Evolutionary conservation across 2,329 filamentous ascomycete genomes (phyloP).

Genomic region (Sordariomycetes sp.): DNA sequence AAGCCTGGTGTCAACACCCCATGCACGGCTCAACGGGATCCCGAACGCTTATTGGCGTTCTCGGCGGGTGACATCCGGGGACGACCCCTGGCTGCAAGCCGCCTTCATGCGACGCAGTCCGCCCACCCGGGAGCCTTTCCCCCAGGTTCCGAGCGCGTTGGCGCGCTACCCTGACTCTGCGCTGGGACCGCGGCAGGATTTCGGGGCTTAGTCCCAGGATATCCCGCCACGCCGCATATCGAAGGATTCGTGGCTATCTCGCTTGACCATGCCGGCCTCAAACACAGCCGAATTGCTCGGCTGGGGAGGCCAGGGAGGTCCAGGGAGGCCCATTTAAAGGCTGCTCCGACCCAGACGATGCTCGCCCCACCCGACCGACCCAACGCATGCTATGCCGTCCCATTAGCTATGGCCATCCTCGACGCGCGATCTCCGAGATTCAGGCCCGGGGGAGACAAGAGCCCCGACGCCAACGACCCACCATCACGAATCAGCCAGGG

Average conservation of each 20-base stretch:
- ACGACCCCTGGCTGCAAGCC: background rate
- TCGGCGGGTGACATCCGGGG: too few relatives aligned
- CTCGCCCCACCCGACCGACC: too few relatives aligned
- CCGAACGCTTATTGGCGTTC: too few relatives aligned
- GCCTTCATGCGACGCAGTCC: background rate
- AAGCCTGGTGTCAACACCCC: background rate
- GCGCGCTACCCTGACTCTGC: background rate
- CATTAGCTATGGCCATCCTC: background rate
- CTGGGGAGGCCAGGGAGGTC: background rate
- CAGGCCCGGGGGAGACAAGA: background rate
- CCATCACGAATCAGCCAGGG: background rate
- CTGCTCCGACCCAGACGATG: background rate
- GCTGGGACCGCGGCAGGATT: background rate
- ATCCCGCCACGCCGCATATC: background rate
- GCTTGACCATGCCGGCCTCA: background rate
- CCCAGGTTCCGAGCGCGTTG: background rate
- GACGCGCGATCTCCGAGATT: background rate
- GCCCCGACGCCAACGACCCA: too few relatives aligned
- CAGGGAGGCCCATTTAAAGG: background rate
- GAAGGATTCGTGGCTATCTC: background rate
- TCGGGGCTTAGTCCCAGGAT: background rate
- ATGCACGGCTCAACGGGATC: too few relatives aligned
- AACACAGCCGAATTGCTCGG: background rate
- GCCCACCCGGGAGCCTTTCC: background rate
- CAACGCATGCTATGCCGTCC: background rate